A percentile compares a stretch with the other conserved stretches of the same genome.
phyloP scores from a whole-genome alignment of 1,284 basidiomycete genomes.

The Malassezia dermatis region DNA sequence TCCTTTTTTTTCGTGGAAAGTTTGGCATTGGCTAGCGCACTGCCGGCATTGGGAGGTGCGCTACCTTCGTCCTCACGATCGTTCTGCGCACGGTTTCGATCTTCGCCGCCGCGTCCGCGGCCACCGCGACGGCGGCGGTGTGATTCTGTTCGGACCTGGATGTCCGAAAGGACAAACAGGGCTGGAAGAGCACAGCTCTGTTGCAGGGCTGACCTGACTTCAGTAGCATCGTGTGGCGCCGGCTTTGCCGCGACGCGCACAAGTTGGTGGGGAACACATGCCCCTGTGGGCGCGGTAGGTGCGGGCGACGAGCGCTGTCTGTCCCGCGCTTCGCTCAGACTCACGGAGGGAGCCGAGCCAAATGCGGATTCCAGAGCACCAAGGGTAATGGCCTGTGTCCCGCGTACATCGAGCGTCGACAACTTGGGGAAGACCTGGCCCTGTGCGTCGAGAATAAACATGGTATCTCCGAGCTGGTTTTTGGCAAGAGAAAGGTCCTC shows the following conservation, averaged over 20 bases:
- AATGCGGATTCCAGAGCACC: slow-evolving; percentile 25
- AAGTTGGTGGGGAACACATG: slow-evolving; percentile 22
- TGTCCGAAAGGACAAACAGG: slow-evolving; percentile 28
- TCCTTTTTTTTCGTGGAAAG: slow-evolving; percentile 50
- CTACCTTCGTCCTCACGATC: slow-evolving; percentile 23
- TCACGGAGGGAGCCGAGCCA: slow-evolving; percentile 19
- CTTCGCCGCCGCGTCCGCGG: slow-evolving; percentile 16
- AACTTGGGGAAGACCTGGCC: slow-evolving; percentile 11
- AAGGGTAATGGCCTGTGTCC: slow-evolving; percentile 35
- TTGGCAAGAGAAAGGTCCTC: slow-evolving; percentile 29
- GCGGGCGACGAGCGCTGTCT: background rate
- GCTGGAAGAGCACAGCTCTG: slow-evolving; percentile 2
- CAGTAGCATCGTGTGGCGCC: background rate
- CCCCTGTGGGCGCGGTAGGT: background rate
- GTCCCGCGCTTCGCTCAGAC: slow-evolving; percentile 7
- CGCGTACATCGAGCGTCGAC: slow-evolving; percentile 25
- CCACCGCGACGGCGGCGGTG: slow-evolving; percentile 32
- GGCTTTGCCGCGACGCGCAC: slow-evolving; percentile 24
- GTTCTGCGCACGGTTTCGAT: slow-evolving; percentile 8
- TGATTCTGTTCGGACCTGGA: slow-evolving; percentile 28
- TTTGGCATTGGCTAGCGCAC: slow-evolving; percentile 41
- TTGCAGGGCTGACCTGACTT: background rate
- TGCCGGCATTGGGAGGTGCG: slow-evolving; percentile 22
- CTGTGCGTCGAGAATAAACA: slow-evolving; percentile 17
- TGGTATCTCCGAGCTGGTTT: slow-evolving; percentile 33